Conservation (phyloP, 306 rosid species). For the Lotus japonicus region DNA sequence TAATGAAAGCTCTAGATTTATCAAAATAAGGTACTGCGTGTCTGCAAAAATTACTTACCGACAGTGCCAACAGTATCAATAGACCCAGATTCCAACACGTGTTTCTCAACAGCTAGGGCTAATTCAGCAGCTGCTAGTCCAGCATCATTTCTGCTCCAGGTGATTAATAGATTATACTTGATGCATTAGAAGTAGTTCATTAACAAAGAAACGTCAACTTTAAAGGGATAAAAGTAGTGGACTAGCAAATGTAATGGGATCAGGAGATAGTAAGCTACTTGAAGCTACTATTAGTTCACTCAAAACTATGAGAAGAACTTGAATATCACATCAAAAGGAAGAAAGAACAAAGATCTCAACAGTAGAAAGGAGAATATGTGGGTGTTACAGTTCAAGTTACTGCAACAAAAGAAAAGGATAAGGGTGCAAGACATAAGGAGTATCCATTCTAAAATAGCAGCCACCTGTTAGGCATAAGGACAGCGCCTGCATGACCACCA, state of each 20-base stretch:
- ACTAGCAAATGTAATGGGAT: not conserved
- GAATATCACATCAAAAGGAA: not conserved
- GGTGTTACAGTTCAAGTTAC: not conserved
- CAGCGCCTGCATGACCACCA: conserved; percentile 96
- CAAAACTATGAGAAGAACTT: not conserved
- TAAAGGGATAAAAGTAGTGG: not conserved
- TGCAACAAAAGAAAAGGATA: conserved; percentile 8
- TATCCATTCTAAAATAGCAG: not conserved
- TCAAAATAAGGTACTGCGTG: not conserved
- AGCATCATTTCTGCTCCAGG: conserved; percentile 74
- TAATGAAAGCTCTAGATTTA: not conserved
- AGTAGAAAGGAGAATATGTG: not conserved
- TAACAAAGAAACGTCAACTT: conserved; percentile 4
- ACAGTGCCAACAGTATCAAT: conserved; percentile 92
- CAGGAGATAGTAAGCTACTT: conserved; percentile 8
- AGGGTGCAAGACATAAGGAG: not conserved
- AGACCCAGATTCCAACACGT: conserved; percentile 86
- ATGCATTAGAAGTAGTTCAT: not conserved
- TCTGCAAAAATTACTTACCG: conserved; percentile 40
- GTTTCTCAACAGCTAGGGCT: conserved; percentile 80
- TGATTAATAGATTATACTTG: conserved; percentile 15
- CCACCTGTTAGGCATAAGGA: conserved; percentile 90
- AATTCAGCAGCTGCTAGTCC: conserved; percentile 96
- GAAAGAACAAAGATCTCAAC: not conserved
- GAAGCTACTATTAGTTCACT: not conserved